Conservation (phyloP, 176 grass and related monocot species). For the Bonia amplexicaulis region DNA sequence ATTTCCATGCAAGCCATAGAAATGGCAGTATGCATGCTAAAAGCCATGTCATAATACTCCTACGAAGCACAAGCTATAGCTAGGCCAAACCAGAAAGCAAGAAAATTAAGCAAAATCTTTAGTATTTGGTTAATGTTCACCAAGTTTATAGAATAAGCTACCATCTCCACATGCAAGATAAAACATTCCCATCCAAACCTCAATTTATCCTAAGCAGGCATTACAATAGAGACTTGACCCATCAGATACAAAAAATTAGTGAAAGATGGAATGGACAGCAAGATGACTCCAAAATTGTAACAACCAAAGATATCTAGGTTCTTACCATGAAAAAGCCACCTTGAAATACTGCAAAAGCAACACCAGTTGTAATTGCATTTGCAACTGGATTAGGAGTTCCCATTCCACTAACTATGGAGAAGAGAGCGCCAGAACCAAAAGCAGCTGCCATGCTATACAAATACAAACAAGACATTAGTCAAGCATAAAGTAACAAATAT, state of each 20-base stretch:
- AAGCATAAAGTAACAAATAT: constrained; percentile 1
- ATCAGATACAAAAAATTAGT: neutral
- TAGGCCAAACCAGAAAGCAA: constrained; percentile 1
- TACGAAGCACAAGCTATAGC: neutral
- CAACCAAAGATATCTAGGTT: neutral
- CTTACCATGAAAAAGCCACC: constrained; percentile 88
- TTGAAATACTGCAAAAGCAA: constrained; percentile 86
- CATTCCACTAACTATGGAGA: constrained; percentile 90
- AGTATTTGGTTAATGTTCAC: neutral
- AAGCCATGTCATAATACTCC: neutral
- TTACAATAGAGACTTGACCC: neutral
- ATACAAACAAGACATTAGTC: constrained; percentile 29
- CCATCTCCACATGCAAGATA: neutral
- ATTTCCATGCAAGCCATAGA: neutral
- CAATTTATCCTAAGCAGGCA: neutral
- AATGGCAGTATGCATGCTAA: neutral
- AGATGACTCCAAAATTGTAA: neutral
- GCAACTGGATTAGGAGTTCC: constrained; percentile 60
- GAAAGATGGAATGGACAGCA: neutral
- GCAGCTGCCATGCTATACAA: constrained; percentile 75
- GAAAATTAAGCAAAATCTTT: neutral
- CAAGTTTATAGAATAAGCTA: neutral
- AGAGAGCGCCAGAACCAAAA: constrained; percentile 89
- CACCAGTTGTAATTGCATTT: constrained; percentile 52
- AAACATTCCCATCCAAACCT: neutral